Evolutionary conservation across 1,284 basidiomycete species (phyloP), one percentile per base, ranked within the genome.

Genomic region (Tilletiopsis washingtonensis): DNA sequence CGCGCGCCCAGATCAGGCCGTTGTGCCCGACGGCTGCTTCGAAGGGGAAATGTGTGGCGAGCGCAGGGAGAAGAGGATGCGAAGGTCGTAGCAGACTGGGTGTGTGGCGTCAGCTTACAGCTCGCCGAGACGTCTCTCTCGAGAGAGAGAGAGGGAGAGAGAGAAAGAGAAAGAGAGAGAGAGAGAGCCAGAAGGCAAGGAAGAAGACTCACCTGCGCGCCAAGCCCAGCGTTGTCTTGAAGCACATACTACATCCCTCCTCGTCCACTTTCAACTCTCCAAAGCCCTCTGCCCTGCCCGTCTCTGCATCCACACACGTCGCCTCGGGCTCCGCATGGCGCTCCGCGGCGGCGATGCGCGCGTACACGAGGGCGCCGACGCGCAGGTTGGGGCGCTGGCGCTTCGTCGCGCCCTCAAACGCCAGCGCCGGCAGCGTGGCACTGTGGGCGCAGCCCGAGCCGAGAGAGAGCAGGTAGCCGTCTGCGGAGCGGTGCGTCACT

Each of bases 361-460:
- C 70, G 27, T 73, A 73, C 24, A 73, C 61, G 3, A 71, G 43
- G 3, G 60, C 42, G 4, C 70, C 70, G 20, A 70, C 56, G n/a
- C 54, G 48, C 7, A 73, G 55, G 43, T 71, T 69, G 20, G 70
- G 70, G 32, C 61, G 62, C 49, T 69, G 61, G 12, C 70, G 59
- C 45, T 71, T 71, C 3, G 69, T 70, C 6, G 70, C 70, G 19
- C 70, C 70, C 45, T 71, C 67, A 27, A 73, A 73, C 14, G 63
- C 53, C 21, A 73, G 62, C 7, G 56, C 65, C 4, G 70, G 66
- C 3, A 73, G 51, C 7, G 59, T 62, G 21, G 60, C 62, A 2
- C 44, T 32, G 41, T 69, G 62, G 1, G 65, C 55, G 9, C 19
- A 24, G 17, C 46, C 43, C 3, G 59, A 54, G 39, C 61, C 62